Conservation (phyloP, 345 rosid genomes). For the Syzygium aromaticum region DNA sequence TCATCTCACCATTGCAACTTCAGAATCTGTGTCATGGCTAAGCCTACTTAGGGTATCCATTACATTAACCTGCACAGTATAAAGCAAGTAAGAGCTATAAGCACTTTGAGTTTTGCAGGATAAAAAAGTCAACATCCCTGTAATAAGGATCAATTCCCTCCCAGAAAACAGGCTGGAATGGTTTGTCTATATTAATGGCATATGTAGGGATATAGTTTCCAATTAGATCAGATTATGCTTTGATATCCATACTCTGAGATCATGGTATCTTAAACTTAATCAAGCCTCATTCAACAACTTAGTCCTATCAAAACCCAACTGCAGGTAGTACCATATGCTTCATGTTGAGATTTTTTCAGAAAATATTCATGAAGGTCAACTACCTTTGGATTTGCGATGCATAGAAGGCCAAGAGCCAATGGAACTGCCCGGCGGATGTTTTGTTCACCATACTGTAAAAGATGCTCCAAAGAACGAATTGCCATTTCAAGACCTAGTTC, state of each 20-base stretch:
- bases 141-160: neutral
- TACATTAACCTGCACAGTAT: conserved; percentile 63
- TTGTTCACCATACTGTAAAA: conserved; percentile 91
- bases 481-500: conserved; percentile 97
- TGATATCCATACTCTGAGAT: neutral
- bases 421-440: conserved; percentile 88
- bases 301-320: neutral
- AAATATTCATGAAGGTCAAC: neutral
- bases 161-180: neutral
- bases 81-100: neutral
- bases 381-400: conserved; percentile 98
- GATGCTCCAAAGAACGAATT: conserved; percentile 87
- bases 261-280: neutral
- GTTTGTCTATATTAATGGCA: neutral
- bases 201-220: neutral
- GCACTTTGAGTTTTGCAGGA: neutral
- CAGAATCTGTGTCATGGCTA: conserved; percentile 94
- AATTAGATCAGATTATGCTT: neutral
- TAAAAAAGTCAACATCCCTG: neutral
- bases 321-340: neutral
- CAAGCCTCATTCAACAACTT: neutral
- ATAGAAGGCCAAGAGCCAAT: conserved; percentile 94
- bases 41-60: conserved; percentile 97
- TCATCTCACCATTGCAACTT: conserved; percentile 83
- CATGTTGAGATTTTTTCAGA: neutral